Percentiles rank a stretch among this genome's conserved stretches.
phyloP scores from a whole-genome alignment of 768 basidiomycete genomes.

The Ramaria sp. region DNA sequence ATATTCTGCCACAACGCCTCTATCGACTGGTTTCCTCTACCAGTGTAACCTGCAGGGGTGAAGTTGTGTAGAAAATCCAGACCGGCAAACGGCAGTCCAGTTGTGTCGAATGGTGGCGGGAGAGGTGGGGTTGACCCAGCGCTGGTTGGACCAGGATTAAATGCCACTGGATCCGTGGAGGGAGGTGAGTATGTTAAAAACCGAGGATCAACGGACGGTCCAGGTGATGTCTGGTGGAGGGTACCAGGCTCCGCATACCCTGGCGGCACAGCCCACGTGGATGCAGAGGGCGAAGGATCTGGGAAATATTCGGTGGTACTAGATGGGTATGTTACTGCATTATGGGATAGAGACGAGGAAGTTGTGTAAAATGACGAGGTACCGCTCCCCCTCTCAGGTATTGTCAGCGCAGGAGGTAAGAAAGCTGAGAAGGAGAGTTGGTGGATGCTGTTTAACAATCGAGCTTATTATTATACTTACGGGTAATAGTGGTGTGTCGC shows the following conservation, averaged over 20 bases:
- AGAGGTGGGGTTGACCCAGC: conserved; percentile 50
- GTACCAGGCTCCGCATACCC: not conserved
- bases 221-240: not conserved
- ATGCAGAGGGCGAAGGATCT: not conserved
- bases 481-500: not conserved
- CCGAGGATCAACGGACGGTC: conserved; percentile 5
- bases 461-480: not conserved
- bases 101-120: conserved; percentile 52
- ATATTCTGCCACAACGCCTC: conserved; percentile 48
- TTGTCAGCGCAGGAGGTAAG: not conserved
- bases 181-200: conserved; percentile 2
- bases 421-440: not conserved
- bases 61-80: conserved; percentile 80
- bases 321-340: not conserved
- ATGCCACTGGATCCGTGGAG: not conserved
- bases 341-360: not conserved
- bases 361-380: not conserved
- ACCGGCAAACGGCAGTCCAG: conserved; percentile 75
- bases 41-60: conserved; percentile 31
- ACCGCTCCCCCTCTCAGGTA: not conserved
- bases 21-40: conserved; percentile 20
- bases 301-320: not conserved
- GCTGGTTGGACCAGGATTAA: conserved; percentile 16
- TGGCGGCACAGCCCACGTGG: not conserved
- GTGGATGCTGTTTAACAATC: not conserved